Evolutionary conservation across 78 protist species (phyloP).

Genomic region (Polysphondylium violaceum): DNA sequence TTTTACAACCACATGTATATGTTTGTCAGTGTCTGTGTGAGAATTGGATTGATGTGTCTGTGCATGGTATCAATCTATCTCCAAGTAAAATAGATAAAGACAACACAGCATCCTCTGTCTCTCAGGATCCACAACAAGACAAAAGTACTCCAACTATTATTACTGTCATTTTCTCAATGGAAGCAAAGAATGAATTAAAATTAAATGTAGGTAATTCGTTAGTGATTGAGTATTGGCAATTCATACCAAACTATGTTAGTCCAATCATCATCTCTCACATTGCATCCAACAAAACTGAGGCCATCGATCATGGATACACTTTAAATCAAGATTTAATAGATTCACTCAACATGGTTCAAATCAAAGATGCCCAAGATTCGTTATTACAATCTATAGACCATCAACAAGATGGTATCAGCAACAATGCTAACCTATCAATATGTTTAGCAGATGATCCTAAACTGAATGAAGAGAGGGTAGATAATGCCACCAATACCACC

Average conservation of each 20-base stretch:
- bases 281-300: too few species aligned
- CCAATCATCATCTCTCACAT: not conserved
- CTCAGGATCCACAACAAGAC: not conserved
- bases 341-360: too few species aligned
- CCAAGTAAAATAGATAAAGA: not conserved
- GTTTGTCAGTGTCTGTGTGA: not conserved
- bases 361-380: too few species aligned
- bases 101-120: not conserved
- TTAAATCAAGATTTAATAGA: too few species aligned
- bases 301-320: too few species aligned
- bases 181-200: conserved; percentile 21
- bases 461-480: too few species aligned
- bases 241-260: not conserved
- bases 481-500: too few species aligned
- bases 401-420: too few species aligned
- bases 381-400: too few species aligned
- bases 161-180: not conserved
- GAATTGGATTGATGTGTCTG: conserved; percentile 28
- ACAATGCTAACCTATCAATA: too few species aligned
- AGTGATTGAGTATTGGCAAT: conserved; percentile 12
- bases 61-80: too few species aligned
- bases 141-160: not conserved
- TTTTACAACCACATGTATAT: conserved; percentile 27
- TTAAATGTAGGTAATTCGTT: not conserved
- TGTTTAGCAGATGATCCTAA: too few species aligned